Percentiles rank a stretch among this genome's conserved stretches.
Evolutionary conservation across 2,329 filamentous ascomycete genomes (phyloP).

Genomic region (Pseudogymnoascus destructans): DNA sequence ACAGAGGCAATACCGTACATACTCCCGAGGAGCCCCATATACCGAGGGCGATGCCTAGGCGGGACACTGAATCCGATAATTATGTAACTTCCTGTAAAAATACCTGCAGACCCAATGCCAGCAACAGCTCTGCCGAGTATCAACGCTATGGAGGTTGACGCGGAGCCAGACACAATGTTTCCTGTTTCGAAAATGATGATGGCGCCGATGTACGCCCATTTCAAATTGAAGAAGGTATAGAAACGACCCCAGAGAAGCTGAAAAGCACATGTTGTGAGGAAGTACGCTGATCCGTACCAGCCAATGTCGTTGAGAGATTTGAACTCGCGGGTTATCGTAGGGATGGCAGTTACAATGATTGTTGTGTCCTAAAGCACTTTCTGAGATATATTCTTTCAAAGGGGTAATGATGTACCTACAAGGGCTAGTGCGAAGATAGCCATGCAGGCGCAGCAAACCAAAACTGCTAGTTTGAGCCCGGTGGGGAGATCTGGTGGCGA

Average conservation of each 20-base stretch:
- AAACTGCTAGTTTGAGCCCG: neutral
- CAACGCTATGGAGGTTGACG: conserved; percentile 22
- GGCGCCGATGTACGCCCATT: conserved; percentile 20
- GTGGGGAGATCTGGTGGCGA: neutral
- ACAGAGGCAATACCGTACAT: conserved; percentile 21
- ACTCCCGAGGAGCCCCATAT: conserved; percentile 17
- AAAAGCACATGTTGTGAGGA: conserved; percentile 23
- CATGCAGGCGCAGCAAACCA: neutral
- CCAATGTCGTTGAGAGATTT: conserved; percentile 18
- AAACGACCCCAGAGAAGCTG: conserved; percentile 19
- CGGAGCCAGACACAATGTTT: conserved; percentile 21
- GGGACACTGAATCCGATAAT: conserved; percentile 21
- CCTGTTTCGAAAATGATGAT: conserved; percentile 24
- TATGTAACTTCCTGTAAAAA: conserved; percentile 23
- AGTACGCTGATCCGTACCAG: conserved; percentile 30
- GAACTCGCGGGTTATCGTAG: conserved; percentile 18
- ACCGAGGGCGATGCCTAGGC: conserved; percentile 15
- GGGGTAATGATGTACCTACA: conserved; percentile 28
- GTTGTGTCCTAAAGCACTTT: conserved; percentile 30
- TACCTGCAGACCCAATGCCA: conserved; percentile 22
- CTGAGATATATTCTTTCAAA: conserved; percentile 33
- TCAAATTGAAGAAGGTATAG: conserved; percentile 23
- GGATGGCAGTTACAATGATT: conserved; percentile 14
- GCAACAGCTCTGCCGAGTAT: conserved; percentile 25
- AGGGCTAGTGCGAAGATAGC: neutral